Conservation (phyloP, 345 rosid genomes). For the Eucalyptus paniculata region DNA sequence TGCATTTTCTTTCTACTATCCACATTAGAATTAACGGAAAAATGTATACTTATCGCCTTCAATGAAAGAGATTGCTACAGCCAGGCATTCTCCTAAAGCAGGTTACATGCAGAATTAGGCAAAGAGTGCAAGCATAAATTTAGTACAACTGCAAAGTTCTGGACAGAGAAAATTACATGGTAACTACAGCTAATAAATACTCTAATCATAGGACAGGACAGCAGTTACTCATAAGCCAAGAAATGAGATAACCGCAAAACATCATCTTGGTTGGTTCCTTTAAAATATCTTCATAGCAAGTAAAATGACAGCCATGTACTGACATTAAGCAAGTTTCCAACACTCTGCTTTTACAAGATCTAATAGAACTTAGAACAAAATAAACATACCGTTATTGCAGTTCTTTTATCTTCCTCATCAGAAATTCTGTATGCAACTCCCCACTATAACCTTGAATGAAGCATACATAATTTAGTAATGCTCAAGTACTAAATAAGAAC, state of each 20-base stretch:
- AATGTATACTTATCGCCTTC: background rate
- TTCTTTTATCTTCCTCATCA: constrained; percentile 53
- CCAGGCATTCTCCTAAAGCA: background rate
- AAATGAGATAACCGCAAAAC: background rate
- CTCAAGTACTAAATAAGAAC: background rate
- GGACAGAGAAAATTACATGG: background rate
- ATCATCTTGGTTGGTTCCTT: background rate
- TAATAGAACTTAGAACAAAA: background rate
- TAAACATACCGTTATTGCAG: constrained; percentile 49
- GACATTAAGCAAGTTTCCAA: background rate
- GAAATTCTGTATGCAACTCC: constrained; percentile 87
- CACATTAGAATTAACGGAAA: background rate
- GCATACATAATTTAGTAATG: background rate
- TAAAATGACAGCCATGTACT: background rate
- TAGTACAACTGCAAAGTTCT: background rate
- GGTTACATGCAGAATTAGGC: background rate
- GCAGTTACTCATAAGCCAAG: background rate
- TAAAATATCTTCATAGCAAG: background rate
- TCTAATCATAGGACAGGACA: background rate
- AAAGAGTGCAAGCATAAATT: background rate
- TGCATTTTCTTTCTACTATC: background rate
- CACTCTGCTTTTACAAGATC: background rate
- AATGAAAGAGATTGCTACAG: background rate
- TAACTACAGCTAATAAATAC: background rate
- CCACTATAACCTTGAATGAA: constrained; percentile 51